Base-by-base conservation (phyloP, 1,284 basidiomycete genomes). In the Rhodotorula sp. region DNA sequence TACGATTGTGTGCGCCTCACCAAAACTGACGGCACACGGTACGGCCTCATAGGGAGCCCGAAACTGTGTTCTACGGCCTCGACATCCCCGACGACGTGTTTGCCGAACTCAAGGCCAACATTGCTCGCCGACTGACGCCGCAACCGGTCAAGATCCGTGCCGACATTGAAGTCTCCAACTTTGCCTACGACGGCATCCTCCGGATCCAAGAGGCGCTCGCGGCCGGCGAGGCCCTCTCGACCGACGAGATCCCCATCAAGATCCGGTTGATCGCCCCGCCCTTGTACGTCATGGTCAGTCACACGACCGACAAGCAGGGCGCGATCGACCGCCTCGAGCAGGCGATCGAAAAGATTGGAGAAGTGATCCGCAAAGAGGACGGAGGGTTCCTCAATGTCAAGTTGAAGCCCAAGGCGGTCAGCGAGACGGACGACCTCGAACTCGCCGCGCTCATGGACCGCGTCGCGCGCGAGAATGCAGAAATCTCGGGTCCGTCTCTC, bases 61-160 rank as follows among this genome's bases (percentile, higher is more conserved):
- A 95, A 38, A 85, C 87, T 18, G 92, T 98, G 14, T 95, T 95
- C 78, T 85, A 87, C 18, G 85, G 67, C 16, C 84, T 98, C 54
- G 81, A 86, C 47, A 84, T 87, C 34, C 82, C 83, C 72, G 79
- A 80, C 60, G 85, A 89, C 18, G 90, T 90, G 18, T 84, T 89
- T 62, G 82, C 84, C 38, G 86, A 93, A 70, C 86, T 99, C 43
- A 87, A 87, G 77, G 83, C 87, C 72, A 97, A 93, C 62, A 97
- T 99, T 80, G 94, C 95, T 15, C 89, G 95, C 64, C 89, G 97
- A 57, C 85, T 99, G 68, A 99, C 95, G 2, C 97, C 95, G 19
- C 97, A 99, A 82, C 95, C 97, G 18, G 95, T 99, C 86, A 99
- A 98, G 84, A 88, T 99, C 66, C 93, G 95, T 79, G 93, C 97